Evolutionary conservation across 495 filamentous ascomycete species (phyloP), one percentile per base, ranked within the genome.

Genomic region (Hypoxylon lienhwacheense): DNA sequence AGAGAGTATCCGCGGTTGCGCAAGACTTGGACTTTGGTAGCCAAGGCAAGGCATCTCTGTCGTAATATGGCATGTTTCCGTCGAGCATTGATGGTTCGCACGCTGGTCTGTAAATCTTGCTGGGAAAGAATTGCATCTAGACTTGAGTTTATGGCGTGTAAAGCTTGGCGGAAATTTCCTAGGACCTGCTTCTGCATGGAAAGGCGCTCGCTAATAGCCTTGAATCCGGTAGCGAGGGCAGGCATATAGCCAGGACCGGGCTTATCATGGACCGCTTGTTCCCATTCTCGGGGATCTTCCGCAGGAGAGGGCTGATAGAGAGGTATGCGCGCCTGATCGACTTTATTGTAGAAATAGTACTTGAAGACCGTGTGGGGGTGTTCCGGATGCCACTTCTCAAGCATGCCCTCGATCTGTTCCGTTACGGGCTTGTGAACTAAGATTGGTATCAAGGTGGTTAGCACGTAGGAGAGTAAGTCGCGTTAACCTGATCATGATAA

Each of bases 261-360:
- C 64, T 92, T 88, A 54, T 89, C 83, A 53, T 84, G 79, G 45
- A 96, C 78, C 7, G 93, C 93, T 61, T 96, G 90, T 59, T 99
- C 93, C 91, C 91, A 99, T 66, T 87, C 91, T 25, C 81, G 78
- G 17, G 85, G 81, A 69, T 95, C 85, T 59, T 97, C 93, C 49
- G 81, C 74, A 11, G 85, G 74, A 1, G 80, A 77, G 4, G 91
- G 91, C 53, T 85, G 81, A 70, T 88, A 97, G 71, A 89, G 92
- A 2, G 90, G 88, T 5, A 87, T 86, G 43, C 81, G 75, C 14
- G 88, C 82, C 57, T 90, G 83, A 12, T 84, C 82, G 46, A 96
- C 89, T 56, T 86, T 80, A 71, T 98, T 97, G 75, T 97, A 98
- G 67, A 97, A 87, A 67, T 98, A 97, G 45, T 86, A 76, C 63